Evolutionary conservation across 225 moss, liverwort and hornwort genomes (phyloP).

Genomic region (Bryum argenteum): DNA sequence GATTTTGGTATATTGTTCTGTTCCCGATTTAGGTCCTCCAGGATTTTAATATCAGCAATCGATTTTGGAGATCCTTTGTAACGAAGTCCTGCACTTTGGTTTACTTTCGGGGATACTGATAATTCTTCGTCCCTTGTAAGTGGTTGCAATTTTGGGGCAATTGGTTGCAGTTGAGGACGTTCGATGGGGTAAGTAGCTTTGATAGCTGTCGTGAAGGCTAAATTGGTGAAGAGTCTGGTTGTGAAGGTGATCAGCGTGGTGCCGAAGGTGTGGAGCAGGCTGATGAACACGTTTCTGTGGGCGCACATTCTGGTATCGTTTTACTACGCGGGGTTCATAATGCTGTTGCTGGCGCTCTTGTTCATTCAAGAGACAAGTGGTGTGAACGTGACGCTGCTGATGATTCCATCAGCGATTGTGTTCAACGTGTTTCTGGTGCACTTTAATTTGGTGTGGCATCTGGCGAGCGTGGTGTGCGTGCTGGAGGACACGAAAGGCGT

Average conservation of each 20-base stretch:
- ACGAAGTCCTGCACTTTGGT: no score
- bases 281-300: slow-evolving; percentile 84
- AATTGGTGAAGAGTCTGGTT: not conserved
- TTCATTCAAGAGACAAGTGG: slow-evolving; percentile 31
- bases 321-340: slow-evolving; percentile 55
- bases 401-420: slow-evolving; percentile 26
- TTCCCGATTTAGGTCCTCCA: no score
- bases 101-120: not conserved
- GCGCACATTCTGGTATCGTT: slow-evolving; percentile 59
- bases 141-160: no score
- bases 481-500: slow-evolving; percentile 80
- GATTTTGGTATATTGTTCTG: no score
- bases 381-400: slow-evolving; percentile 31
- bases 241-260: slow-evolving; percentile 71
- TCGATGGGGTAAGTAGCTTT: no score
- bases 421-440: slow-evolving; percentile 52
- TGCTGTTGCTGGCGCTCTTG: slow-evolving; percentile 38
- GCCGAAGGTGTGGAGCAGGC: slow-evolving; percentile 82
- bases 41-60: no score
- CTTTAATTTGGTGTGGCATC: slow-evolving; percentile 71
- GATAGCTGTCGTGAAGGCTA: no score
- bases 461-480: slow-evolving; percentile 79
- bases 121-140: no score
- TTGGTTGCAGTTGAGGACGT: no score
- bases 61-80: not conserved